Base-by-base conservation (phyloP, 805 yeast genomes). In the Candida hispaniensis region DNA sequence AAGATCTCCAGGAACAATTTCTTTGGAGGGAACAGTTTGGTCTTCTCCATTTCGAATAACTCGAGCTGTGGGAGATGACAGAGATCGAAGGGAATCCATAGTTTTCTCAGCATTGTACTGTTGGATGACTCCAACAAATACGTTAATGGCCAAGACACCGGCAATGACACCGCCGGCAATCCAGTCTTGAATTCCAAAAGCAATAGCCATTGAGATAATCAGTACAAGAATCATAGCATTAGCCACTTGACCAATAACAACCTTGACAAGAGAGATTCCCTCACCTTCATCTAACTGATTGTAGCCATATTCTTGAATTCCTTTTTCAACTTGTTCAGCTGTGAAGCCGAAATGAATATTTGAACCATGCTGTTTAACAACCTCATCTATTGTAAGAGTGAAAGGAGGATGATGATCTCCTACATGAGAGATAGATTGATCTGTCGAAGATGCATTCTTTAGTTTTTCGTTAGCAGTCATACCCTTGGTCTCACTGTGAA, bases 101-200 rank as follows among this genome's bases (percentile, higher is more conserved):
- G 88, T 79, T 50, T 75, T 69, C 44, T 79, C 85, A 1, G 91
- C 88, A 44, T 70, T 73, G 49, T 62, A 65, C 50, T 79, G 88
- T 54, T 79, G 91, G 44, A 67, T 55, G 38, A 74, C 67, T 4
- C 91, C 91, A 39, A 79, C 75, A 17, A 57, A 55, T 21, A 79
- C 71, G 49, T 79, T 79, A 39, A 79, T 62, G 18, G 54, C 51
- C 18, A 79, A 71, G 14, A 79, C 86, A 29, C 69, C 75, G 1
- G 71, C 73, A 50, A 79, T 75, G 19, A 79, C 88, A 38, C 88
- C 91, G 30, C 85, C 91, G 6, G 82, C 73, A 44, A 79, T 79
- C 78, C 81, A 79, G 52, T 79, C 88, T 40, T 64, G 63, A 44
- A 79, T 75, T 13, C 78, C 85, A 30, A 78, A 64, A 4, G 86